Evolutionary conservation across 23 red algal genomes (phyloP), one percentile per base, ranked within the genome.

Genomic region (Gracilaria gracilis): DNA sequence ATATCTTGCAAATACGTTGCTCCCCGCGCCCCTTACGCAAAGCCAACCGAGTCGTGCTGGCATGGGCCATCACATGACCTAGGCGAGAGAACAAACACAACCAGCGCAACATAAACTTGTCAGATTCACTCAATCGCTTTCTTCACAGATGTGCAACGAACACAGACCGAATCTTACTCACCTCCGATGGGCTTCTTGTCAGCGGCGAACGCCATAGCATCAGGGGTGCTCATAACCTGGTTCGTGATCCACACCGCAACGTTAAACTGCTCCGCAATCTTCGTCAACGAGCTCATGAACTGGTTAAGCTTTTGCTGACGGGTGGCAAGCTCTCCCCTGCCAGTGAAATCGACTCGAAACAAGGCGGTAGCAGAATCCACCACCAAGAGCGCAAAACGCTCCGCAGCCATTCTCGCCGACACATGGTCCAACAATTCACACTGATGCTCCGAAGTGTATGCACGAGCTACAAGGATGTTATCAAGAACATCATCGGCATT

Each of bases 291-390:
- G 57, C 88, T 92, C 88, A 98, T 85, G 75, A 98, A 98, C 83
- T 91, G 79, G 55, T 96, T 98, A n/a, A 98, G 80, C 54, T 91
- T 88, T 81, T 98, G 96, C 48, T 98, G 96, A 25, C 96, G 93
- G 19, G 57, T 87, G 32, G 91, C 93, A 13, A 98, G 74, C 77
- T 98, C 96, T 7, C 96, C 96, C 50, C 96, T 69, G 24, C 96
- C 96, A 2, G 88, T 94, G 67, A 95, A 98, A 78, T 98, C 96
- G 5, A 95, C 93, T 32, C 96, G 88, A 73, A 95, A 98, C 33
- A 98, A 70, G 8, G 96, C 93, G 49, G 96, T 98, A 1, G 96
- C 93, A 39, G 96, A 98, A 92, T 98, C 96, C 15, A 98, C 96
- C n/a, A 98, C 95, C 14, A 95, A 47, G 16, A 98, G 44, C 6